A percentile compares a stretch with the other conserved stretches of the same genome.
These are phyloP conservation scores for Hypoxylon sp. DNA, from an alignment of 2,329 filamentous ascomycete genomes.

Conservation along the genomic window DNA sequence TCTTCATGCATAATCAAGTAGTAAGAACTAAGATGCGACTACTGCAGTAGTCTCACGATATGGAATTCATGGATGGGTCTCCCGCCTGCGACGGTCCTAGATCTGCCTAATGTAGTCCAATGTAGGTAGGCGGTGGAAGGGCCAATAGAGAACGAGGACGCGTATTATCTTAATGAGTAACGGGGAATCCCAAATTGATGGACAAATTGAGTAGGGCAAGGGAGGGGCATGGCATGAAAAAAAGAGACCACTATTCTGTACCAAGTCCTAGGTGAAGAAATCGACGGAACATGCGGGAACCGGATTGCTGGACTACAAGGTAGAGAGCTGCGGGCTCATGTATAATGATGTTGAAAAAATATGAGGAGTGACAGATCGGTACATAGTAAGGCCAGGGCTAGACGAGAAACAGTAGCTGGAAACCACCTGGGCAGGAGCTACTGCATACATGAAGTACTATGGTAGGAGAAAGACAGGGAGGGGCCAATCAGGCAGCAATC, in stretches of 20 bases:
- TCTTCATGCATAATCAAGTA: slow-evolving; percentile 17
- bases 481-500: slow-evolving; percentile 46
- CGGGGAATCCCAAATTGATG: slow-evolving; percentile 26
- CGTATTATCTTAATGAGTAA: slow-evolving; percentile 38
- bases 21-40: slow-evolving; percentile 19
- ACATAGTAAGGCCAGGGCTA: background rate
- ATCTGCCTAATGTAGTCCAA: slow-evolving; percentile 46
- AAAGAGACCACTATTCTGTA: slow-evolving; percentile 30
- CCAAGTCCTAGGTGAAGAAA: slow-evolving; percentile 37
- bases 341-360: slow-evolving; percentile 36
- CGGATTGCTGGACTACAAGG: slow-evolving; percentile 23
- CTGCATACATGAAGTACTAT: too few relatives aligned
- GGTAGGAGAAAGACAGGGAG: slow-evolving; percentile 30
- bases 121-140: slow-evolving; percentile 35
- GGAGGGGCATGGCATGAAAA: slow-evolving; percentile 7
- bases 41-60: slow-evolving; percentile 22
- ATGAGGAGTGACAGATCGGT: slow-evolving; percentile 35
- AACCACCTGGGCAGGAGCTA: too few relatives aligned
- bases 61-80: slow-evolving; percentile 22
- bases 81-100: slow-evolving; percentile 37
- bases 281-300: slow-evolving; percentile 37
- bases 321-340: slow-evolving; percentile 13
- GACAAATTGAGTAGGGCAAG: slow-evolving; percentile 12
- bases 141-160: slow-evolving; percentile 36
- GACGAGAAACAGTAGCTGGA: slow-evolving; percentile 11